Evolutionary conservation across 805 yeast genomes (phyloP), one percentile per base, ranked within the genome.

Genomic region (Starmerella asiatica): DNA sequence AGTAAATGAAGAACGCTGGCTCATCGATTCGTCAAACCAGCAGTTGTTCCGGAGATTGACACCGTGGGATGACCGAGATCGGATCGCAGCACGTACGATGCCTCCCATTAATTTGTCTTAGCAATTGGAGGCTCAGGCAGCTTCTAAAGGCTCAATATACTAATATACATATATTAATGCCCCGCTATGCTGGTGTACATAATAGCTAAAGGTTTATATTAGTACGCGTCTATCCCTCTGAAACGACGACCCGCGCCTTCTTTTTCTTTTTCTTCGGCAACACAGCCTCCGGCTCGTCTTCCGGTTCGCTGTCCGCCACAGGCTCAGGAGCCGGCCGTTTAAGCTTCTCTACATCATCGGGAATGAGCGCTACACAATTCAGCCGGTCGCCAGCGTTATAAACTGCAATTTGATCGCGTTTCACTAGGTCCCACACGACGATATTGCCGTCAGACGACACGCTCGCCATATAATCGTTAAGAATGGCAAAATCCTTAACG

Each of bases 401-500:
- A 3, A 84, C 91, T 0, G 95, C 96, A 19, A 85, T 70, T 58
- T 85, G 94, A 29, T 82, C 93, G 51, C 70, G 68, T 2, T 63
- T 53, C 1, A 61, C 56, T 55, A 78, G 62, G 56, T 86, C 79
- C 95, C 96, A 88, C 3, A 88, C 80, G 6, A 91, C 93, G 38
- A 88, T 78, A 53, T 73, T 80, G 20, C 97, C 97, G 59, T 88
- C 97, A 0, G 96, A 82, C 0, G 95, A 82, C 11, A 85, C 82
- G 2, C 94, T 79, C 0, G 82, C 70, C 53, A 91, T 59, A 54
- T 69, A 79, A 12, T 68, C 64, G 28, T 64, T 61, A 17, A 49
- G 47, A 35, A 75, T 64, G 16, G 75, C 63, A 50, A 91, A 68
- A 47, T 77, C 93, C 60, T 88, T 88, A 32, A 88, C 79, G 57